These are phyloP conservation scores for Kodamaea fukazawae DNA, from an alignment of 805 yeast species.

Conservation along the genomic window DNA sequence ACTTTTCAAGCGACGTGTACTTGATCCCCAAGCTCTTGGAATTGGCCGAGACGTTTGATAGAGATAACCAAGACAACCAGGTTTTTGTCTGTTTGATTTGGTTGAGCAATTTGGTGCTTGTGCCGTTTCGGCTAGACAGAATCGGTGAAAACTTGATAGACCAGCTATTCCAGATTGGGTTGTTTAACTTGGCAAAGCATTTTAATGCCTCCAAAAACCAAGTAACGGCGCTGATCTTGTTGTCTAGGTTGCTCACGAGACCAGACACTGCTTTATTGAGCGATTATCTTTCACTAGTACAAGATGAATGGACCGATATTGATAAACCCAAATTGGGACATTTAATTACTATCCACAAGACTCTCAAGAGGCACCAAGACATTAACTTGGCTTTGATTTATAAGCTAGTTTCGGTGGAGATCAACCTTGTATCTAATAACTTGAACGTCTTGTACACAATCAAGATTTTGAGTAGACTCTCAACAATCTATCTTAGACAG, in stretches of 20 bases:
- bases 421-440: slow-evolving; percentile 13
- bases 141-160: slow-evolving; percentile 33
- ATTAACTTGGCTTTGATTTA: slow-evolving; percentile 14
- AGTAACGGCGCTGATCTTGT: slow-evolving; percentile 48
- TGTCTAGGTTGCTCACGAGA: slow-evolving; percentile 55
- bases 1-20: slow-evolving; percentile 59
- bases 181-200: slow-evolving; percentile 26
- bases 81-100: slow-evolving; percentile 55
- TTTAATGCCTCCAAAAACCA: slow-evolving; percentile 55
- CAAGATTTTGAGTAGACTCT: slow-evolving; percentile 38
- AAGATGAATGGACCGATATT: slow-evolving; percentile 18
- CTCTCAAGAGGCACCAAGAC: slow-evolving; percentile 26
- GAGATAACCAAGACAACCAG: slow-evolving; percentile 24
- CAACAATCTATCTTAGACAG: slow-evolving; percentile 20
- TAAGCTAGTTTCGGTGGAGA: slow-evolving; percentile 16
- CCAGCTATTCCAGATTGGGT: slow-evolving; percentile 35
- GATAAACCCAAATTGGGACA: slow-evolving; percentile 31
- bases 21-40: slow-evolving; percentile 32
- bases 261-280: slow-evolving; percentile 34
- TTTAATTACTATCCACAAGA: slow-evolving; percentile 39
- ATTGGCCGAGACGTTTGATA: slow-evolving; percentile 7
- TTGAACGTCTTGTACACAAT: slow-evolving; percentile 26
- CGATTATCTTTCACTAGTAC: slow-evolving; percentile 17
- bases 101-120: slow-evolving; percentile 66
- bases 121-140: slow-evolving; percentile 63